These are phyloP conservation scores for Tympanopsis confertula DNA, from an alignment of 2,329 filamentous ascomycete species.

Conservation along the genomic window DNA sequence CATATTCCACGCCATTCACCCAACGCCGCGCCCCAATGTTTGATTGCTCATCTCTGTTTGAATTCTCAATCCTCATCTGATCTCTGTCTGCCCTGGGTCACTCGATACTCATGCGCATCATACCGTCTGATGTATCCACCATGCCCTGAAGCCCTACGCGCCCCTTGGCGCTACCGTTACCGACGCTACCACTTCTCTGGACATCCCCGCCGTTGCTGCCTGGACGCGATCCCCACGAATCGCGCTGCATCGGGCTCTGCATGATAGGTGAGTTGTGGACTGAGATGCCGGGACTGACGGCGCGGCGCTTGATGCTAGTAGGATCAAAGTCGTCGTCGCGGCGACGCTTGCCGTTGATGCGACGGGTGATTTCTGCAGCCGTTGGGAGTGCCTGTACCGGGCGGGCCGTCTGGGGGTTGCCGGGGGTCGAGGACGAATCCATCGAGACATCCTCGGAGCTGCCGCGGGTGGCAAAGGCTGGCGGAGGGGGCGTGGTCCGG, in stretches of 20 bases:
- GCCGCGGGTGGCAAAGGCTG: conserved; percentile 30
- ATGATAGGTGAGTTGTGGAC: conserved; percentile 80
- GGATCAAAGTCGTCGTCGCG: conserved; percentile 87
- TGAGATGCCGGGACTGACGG: conserved; percentile 83
- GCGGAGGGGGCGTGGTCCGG: conserved; percentile 37
- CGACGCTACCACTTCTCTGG: conserved; percentile 39
- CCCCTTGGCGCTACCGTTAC: conserved; percentile 29
- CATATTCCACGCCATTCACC: too few species aligned
- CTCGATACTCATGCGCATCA: conserved; percentile 97
- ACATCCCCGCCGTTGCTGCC: conserved; percentile 35
- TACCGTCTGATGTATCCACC: conserved; percentile 85
- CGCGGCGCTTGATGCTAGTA: conserved; percentile 76
- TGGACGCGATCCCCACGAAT: conserved; percentile 42
- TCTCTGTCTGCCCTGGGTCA: too few species aligned
- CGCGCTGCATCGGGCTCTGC: conserved; percentile 66
- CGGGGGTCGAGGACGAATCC: conserved; percentile 30
- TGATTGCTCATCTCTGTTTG: too few species aligned
- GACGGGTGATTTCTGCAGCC: too few species aligned
- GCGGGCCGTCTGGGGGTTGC: conserved; percentile 17
- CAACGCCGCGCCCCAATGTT: too few species aligned
- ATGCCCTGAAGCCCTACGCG: conserved; percentile 76
- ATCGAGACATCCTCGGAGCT: conserved; percentile 38
- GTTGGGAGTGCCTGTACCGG: too few species aligned
- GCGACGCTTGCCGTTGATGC: conserved; percentile 72
- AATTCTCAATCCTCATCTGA: too few species aligned